A percentile compares a stretch with the other conserved stretches of the same genome.
Conservation (phyloP, 768 basidiomycete species). For the Crepidotus variabilis region DNA sequence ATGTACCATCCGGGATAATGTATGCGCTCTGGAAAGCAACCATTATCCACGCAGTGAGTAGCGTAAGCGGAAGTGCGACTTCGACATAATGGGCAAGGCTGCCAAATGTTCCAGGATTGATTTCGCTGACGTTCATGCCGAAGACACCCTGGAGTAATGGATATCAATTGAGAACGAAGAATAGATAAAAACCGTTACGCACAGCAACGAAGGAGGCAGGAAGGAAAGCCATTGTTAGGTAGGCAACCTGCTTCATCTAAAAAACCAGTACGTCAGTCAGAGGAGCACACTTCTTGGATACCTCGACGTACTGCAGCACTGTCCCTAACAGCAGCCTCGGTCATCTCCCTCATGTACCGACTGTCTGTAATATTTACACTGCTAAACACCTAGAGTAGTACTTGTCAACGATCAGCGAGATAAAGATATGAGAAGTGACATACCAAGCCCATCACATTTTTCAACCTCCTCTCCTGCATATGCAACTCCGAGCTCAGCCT, state of each 20-base stretch:
- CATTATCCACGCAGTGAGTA: slow-evolving; percentile 46
- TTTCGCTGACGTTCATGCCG: slow-evolving; percentile 54
- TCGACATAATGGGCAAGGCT: slow-evolving; percentile 40
- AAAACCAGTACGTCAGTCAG: slow-evolving; percentile 1
- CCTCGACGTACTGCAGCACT: slow-evolving; percentile 35
- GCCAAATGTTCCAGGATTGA: slow-evolving; percentile 30
- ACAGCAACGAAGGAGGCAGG: slow-evolving; percentile 53
- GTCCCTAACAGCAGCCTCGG: slow-evolving; percentile 46
- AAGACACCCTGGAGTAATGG: slow-evolving; percentile 39
- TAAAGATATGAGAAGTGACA: slow-evolving; percentile 7
- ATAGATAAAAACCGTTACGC: slow-evolving; percentile 10
- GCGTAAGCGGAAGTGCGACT: slow-evolving; percentile 41
- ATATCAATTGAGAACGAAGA: not conserved
- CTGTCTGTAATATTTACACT: slow-evolving; percentile 57
- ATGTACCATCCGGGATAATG: slow-evolving; percentile 22
- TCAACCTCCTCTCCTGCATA: slow-evolving; percentile 47
- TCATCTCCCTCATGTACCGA: slow-evolving; percentile 46
- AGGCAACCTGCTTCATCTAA: slow-evolving; percentile 56
- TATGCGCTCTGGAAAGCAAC: slow-evolving; percentile 47
- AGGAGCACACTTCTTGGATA: not conserved
- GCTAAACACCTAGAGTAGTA: slow-evolving; percentile 45
- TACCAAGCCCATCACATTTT: slow-evolving; percentile 52
- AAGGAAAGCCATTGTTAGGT: slow-evolving; percentile 59
- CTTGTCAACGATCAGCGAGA: not conserved
- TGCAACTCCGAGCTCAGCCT: slow-evolving; percentile 34